Percentiles rank a stretch among this genome's conserved stretches.
phyloP scores from a whole-genome alignment of 192 early-diverging fungal genomes.

The Coemansia sp. region DNA sequence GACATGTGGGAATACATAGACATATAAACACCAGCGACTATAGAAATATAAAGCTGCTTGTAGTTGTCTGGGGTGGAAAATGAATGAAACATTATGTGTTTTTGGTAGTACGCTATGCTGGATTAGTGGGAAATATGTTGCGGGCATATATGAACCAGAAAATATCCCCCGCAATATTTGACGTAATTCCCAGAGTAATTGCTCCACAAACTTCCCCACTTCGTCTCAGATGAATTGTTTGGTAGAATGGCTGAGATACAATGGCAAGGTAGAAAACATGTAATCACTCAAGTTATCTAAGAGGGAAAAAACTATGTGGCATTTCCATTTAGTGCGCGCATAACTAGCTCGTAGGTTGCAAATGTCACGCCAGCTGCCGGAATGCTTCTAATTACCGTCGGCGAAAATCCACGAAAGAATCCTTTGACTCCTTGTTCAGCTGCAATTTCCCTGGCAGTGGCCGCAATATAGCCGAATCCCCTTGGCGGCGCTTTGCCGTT shows the following conservation, averaged over 20 bases:
- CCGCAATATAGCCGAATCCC: slow-evolving; percentile 59
- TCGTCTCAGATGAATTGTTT: no score
- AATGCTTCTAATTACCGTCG: slow-evolving; percentile 56
- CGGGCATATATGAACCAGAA: neutral
- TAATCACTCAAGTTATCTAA: neutral
- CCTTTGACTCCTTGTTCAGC: slow-evolving; percentile 58
- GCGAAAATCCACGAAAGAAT: slow-evolving; percentile 66
- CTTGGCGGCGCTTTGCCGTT: slow-evolving; percentile 60
- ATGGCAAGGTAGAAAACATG: neutral
- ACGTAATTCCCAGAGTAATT: no score
- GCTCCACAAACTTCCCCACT: neutral
- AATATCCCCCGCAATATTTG: neutral
- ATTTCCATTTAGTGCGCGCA: slow-evolving; percentile 18
- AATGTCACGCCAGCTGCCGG: slow-evolving; percentile 82
- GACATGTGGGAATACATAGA: neutral
- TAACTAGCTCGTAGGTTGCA: slow-evolving; percentile 66
- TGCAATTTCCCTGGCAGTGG: slow-evolving; percentile 55
- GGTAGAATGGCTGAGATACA: neutral
- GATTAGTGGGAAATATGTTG: neutral
- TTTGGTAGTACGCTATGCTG: neutral
- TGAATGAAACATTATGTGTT: neutral
- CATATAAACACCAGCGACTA: neutral
- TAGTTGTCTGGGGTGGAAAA: neutral
- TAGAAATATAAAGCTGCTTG: neutral
- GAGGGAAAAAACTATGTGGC: neutral